A percentile compares a stretch with the other conserved stretches of the same genome.
Conservation (phyloP, 1,284 basidiomycete genomes). For the Boletellus deceptivus region DNA sequence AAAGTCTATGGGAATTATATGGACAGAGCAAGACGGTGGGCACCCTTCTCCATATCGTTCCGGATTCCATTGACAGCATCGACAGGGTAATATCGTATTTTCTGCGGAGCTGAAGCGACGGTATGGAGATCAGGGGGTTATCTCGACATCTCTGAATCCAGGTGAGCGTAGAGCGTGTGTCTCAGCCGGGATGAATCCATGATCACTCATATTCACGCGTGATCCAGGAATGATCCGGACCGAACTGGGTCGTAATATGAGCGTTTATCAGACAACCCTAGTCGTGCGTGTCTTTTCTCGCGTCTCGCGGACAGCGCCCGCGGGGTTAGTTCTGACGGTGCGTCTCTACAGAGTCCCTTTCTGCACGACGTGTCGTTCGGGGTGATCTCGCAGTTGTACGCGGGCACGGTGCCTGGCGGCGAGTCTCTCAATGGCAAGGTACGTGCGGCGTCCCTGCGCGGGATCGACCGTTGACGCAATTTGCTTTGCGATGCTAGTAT, state of each 20-base stretch:
- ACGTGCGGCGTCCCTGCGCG: not conserved
- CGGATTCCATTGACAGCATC: not conserved
- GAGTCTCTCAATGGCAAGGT: slow-evolving; percentile 47
- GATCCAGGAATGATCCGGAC: slow-evolving; percentile 21
- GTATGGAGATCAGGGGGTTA: slow-evolving; percentile 37
- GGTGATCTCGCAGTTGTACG: slow-evolving; percentile 53
- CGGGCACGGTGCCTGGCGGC: slow-evolving; percentile 45
- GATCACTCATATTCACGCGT: not conserved
- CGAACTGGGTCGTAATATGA: slow-evolving; percentile 26
- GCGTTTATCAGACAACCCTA: too few species aligned
- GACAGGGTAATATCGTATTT: slow-evolving; percentile 32
- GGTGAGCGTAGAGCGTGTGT: slow-evolving; percentile 3
- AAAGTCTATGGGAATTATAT: slow-evolving; percentile 32
- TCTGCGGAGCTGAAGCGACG: slow-evolving; percentile 35
- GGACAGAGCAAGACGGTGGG: slow-evolving; percentile 44
- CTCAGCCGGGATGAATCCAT: too few species aligned
- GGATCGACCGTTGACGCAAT: not conserved
- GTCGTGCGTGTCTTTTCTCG: not conserved
- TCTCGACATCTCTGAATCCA: slow-evolving; percentile 37
- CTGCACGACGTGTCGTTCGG: slow-evolving; percentile 38
- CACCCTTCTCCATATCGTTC: not conserved
- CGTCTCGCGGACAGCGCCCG: not conserved
- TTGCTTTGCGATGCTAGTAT: slow-evolving; percentile 31
- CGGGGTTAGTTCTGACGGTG: not conserved
- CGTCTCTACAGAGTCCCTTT: slow-evolving; percentile 2